phyloP scores from a whole-genome alignment of 2,329 filamentous ascomycete species.

The Rhytidhysteron rufulum region DNA sequence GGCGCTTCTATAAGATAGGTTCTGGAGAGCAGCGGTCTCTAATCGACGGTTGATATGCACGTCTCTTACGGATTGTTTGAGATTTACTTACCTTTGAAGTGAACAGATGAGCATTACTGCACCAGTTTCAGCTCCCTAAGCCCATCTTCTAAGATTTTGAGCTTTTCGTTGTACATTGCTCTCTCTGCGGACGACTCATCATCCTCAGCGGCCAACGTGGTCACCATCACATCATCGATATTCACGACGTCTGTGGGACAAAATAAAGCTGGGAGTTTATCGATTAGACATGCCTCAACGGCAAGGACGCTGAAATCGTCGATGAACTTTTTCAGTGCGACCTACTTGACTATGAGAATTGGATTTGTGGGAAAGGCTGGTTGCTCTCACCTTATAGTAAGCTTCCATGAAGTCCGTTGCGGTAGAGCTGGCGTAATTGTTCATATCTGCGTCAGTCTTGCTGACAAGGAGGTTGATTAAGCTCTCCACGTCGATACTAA shows the following conservation, averaged over 20 bases:
- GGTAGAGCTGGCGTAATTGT: constrained; percentile 22
- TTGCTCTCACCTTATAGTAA: constrained; percentile 18
- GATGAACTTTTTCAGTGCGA: constrained; percentile 39
- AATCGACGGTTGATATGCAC: too few species aligned
- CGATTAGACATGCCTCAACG: constrained; percentile 32
- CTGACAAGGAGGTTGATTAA: constrained; percentile 11
- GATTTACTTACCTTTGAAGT: too few species aligned
- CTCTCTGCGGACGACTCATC: constrained; percentile 14
- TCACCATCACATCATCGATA: constrained; percentile 11
- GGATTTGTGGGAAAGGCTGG: background rate
- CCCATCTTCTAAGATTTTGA: constrained; percentile 14
- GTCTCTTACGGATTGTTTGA: too few species aligned
- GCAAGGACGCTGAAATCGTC: constrained; percentile 39
- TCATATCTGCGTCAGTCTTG: constrained; percentile 23
- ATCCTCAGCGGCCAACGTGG: constrained; percentile 12
- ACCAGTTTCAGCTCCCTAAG: too few species aligned
- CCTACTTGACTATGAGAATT: constrained; percentile 20
- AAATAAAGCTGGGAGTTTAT: constrained; percentile 25
- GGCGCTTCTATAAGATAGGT: too few species aligned
- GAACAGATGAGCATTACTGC: too few species aligned
- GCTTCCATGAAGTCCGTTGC: constrained; percentile 29
- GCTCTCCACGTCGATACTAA: constrained; percentile 6
- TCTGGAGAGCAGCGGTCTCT: too few species aligned
- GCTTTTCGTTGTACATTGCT: constrained; percentile 10
- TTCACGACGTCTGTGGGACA: constrained; percentile 18